These are phyloP conservation scores for Alternaria novae-zelandiae DNA, from an alignment of 2,329 filamentous ascomycete species.

Conservation along the genomic window DNA sequence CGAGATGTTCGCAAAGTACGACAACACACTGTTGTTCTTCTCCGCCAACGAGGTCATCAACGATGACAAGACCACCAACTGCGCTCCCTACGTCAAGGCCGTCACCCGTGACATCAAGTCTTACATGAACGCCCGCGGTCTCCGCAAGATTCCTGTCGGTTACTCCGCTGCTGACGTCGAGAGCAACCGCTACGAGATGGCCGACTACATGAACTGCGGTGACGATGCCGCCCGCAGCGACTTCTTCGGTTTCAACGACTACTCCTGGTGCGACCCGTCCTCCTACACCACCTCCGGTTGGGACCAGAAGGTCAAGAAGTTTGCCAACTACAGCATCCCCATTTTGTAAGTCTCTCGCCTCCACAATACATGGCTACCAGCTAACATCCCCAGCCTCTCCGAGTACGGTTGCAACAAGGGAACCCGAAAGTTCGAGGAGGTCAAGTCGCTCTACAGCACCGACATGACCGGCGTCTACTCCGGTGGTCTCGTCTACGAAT, in stretches of 20 bases:
- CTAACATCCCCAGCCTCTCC: constrained; percentile 65
- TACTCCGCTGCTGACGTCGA: constrained; percentile 87
- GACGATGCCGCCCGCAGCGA: constrained; percentile 82
- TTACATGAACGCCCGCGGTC: constrained; percentile 74
- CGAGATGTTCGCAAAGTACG: constrained; percentile 80
- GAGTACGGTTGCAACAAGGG: constrained; percentile 92
- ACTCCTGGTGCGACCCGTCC: constrained; percentile 81
- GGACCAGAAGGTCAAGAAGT: constrained; percentile 87
- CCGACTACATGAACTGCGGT: constrained; percentile 93
- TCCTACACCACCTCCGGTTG: constrained; percentile 76
- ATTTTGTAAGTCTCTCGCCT: constrained; percentile 65
- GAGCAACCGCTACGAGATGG: constrained; percentile 84
- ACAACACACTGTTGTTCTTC: constrained; percentile 87
- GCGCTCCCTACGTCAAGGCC: constrained; percentile 73
- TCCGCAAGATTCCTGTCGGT: constrained; percentile 74
- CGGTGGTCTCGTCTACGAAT: constrained; percentile 95
- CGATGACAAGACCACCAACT: constrained; percentile 65
- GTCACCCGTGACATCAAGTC: constrained; percentile 81
- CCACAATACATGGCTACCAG: not conserved
- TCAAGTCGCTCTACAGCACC: constrained; percentile 76
- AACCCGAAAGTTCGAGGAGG: constrained; percentile 80
- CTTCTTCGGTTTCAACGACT: constrained; percentile 90
- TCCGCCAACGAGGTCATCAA: constrained; percentile 82
- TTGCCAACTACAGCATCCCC: constrained; percentile 83
- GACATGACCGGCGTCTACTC: constrained; percentile 93